phyloP scores from a whole-genome alignment of 2,329 filamentous ascomycete genomes.

The Lasiodiplodia citricola region DNA sequence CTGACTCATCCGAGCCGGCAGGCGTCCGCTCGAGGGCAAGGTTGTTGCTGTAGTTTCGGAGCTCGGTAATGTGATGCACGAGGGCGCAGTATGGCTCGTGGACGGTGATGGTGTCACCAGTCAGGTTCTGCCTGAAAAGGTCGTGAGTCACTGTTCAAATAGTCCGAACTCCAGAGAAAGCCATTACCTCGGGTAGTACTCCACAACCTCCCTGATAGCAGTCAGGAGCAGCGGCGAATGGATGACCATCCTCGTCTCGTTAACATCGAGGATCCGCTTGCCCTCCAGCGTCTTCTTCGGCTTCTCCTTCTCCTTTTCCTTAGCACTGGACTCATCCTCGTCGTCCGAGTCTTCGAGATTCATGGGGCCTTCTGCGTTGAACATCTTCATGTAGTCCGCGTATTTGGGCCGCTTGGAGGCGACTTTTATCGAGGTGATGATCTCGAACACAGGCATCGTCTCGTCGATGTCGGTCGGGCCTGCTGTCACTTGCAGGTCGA shows the following conservation, averaged over 20 bases:
- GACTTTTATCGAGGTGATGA: conserved; percentile 9
- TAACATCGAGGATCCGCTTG: conserved; percentile 14
- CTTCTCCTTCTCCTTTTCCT: background rate
- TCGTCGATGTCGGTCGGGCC: background rate
- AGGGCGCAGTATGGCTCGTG: conserved; percentile 19
- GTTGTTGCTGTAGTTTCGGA: conserved; percentile 3
- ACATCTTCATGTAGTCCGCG: background rate
- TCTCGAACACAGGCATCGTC: conserved; percentile 9
- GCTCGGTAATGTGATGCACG: conserved; percentile 19
- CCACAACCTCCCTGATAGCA: conserved; percentile 17
- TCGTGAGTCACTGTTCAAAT: background rate
- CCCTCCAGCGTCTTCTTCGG: conserved; percentile 3
- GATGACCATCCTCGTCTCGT: conserved; percentile 8
- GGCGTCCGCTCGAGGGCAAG: conserved; percentile 2
- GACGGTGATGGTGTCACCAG: conserved; percentile 14
- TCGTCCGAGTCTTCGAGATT: background rate
- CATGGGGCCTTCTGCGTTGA: background rate
- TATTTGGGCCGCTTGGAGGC: conserved; percentile 13
- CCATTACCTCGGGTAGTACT: conserved; percentile 16
- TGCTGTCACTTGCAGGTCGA: conserved; percentile 11
- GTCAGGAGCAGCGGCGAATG: conserved; percentile 9
- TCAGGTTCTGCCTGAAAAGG: conserved; percentile 15
- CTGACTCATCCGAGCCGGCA: background rate
- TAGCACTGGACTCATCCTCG: background rate
- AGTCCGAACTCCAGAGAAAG: background rate